These are phyloP conservation scores for Dactylellina drechsleri DNA, from an alignment of 2,329 filamentous ascomycete genomes.

Conservation along the genomic window DNA sequence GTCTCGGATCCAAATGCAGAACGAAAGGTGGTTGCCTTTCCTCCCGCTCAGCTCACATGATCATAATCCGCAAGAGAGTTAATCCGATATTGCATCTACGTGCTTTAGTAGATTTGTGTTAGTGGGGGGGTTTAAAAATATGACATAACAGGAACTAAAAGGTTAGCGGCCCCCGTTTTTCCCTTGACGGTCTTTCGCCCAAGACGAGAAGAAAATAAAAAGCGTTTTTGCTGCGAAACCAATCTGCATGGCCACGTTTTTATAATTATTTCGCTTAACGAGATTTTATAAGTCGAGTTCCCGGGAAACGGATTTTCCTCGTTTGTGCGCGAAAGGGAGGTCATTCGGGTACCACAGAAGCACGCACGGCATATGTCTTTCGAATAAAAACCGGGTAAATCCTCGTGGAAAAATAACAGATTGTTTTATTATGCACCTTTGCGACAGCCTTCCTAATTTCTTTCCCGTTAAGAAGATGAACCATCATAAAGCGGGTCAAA, in stretches of 20 bases:
- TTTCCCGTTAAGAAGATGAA: too few relatives aligned
- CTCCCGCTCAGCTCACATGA: too few relatives aligned
- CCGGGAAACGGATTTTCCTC: conserved; percentile 17
- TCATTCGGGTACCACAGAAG: conserved; percentile 14
- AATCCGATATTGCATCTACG: conserved; percentile 10
- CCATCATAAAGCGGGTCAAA: too few relatives aligned
- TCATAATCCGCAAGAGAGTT: conserved; percentile 3
- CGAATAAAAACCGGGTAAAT: conserved; percentile 41
- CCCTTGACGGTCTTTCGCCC: neutral
- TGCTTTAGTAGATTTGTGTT: too few relatives aligned
- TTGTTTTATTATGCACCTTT: conserved; percentile 26
- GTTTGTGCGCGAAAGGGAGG: too few relatives aligned
- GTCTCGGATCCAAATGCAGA: too few relatives aligned
- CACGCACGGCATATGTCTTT: too few relatives aligned
- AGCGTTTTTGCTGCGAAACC: neutral
- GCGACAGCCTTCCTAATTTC: conserved; percentile 6
- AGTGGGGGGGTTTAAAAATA: neutral
- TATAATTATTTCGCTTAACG: conserved; percentile 50
- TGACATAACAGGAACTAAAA: neutral
- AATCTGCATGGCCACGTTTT: conserved; percentile 49
- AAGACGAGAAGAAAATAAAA: conserved; percentile 3
- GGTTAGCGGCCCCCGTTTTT: too few relatives aligned
- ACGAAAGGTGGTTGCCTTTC: too few relatives aligned
- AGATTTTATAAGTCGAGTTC: conserved; percentile 52
- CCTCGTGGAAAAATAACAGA: conserved; percentile 15